phyloP scores from a whole-genome alignment of 306 rosid genomes.

The Benincasa hispida region DNA sequence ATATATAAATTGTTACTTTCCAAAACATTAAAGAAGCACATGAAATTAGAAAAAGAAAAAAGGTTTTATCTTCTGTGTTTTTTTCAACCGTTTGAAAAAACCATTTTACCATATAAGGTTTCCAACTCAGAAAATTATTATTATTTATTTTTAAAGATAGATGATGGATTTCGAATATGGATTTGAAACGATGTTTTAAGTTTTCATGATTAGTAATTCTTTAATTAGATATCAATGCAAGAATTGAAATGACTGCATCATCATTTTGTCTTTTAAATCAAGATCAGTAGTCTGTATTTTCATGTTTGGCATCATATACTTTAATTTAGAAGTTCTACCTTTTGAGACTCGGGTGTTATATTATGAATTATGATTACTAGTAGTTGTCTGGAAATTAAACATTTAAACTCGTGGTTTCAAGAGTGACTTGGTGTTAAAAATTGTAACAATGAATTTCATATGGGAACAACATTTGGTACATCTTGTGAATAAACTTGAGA shows the following conservation, averaged over 20 bases:
- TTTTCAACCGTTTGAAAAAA: neutral
- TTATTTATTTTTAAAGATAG: neutral
- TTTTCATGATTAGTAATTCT: conserved; percentile 4
- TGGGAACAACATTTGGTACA: neutral
- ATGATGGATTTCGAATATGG: neutral
- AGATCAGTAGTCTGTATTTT: neutral
- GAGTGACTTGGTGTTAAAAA: neutral
- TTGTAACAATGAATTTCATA: neutral
- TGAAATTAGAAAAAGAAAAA: neutral
- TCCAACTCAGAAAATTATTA: neutral
- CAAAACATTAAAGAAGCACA: neutral
- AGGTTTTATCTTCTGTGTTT: neutral
- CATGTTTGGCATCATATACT: neutral
- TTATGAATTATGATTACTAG: neutral
- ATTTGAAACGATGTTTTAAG: neutral
- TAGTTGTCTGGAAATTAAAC: neutral
- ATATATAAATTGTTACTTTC: neutral
- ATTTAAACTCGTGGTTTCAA: neutral
- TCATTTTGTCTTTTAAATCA: neutral
- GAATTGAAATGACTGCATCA: conserved; percentile 4
- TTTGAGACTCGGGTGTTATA: neutral
- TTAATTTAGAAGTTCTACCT: neutral
- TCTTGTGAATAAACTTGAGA: neutral
- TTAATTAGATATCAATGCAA: neutral
- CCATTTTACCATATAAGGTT: neutral